Conservation (phyloP, 306 rosid genomes). For the Urtica urens region DNA sequence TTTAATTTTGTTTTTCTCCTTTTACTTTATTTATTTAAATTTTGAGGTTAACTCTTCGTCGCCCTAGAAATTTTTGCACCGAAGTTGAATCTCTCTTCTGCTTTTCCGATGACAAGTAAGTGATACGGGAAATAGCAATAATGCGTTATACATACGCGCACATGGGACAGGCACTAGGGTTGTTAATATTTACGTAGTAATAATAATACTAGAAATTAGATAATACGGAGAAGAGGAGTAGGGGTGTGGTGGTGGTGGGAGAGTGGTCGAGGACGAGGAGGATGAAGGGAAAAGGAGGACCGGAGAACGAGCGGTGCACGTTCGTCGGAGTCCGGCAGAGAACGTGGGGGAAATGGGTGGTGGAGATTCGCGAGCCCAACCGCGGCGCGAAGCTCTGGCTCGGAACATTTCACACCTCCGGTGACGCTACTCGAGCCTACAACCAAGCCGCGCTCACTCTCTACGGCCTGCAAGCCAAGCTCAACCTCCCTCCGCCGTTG, state of each 20-base stretch:
- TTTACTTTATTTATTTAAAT: too few relatives aligned
- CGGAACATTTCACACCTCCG: slow-evolving; percentile 25
- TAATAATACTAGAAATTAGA: too few relatives aligned
- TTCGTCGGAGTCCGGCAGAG: slow-evolving; percentile 29
- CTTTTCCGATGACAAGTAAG: too few relatives aligned
- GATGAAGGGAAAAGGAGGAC: slow-evolving; percentile 30
- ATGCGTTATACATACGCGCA: too few relatives aligned
- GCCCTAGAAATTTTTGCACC: too few relatives aligned
- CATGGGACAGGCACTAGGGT: too few relatives aligned
- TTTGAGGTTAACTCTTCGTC: too few relatives aligned
- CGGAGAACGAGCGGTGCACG: slow-evolving; percentile 13
- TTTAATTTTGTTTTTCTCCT: too few relatives aligned
- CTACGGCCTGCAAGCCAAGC: slow-evolving; percentile 18
- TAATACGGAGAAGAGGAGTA: background rate
- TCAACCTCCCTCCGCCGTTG: slow-evolving; percentile 18
- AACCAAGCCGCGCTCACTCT: slow-evolving; percentile 20
- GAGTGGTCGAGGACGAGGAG: slow-evolving; percentile 20
- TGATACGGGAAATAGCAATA: too few relatives aligned
- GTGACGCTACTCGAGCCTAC: slow-evolving; percentile 21
- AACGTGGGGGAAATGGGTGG: slow-evolving; percentile 34
- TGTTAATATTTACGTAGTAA: too few relatives aligned
- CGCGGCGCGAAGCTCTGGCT: slow-evolving; percentile 23
- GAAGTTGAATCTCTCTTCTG: too few relatives aligned
- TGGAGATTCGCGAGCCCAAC: slow-evolving; percentile 23
- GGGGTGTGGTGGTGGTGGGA: background rate